Conservation (phyloP, 1,284 basidiomycete species). For the Amylostereum chailletii region DNA sequence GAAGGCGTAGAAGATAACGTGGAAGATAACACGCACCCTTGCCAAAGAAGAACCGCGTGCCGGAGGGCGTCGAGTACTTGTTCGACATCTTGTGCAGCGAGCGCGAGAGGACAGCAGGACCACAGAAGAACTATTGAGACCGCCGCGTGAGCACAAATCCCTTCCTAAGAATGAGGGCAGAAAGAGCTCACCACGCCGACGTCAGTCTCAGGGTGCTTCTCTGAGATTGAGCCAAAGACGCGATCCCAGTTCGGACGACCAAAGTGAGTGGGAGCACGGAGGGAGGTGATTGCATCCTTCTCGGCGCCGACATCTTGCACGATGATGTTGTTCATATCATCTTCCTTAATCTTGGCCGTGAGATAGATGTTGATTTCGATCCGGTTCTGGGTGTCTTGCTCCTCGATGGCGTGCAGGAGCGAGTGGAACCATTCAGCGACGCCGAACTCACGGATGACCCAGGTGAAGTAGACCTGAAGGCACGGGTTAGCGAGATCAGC, state of each 20-base stretch:
- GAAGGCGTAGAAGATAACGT: neutral
- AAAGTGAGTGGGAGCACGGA: slow-evolving; percentile 87
- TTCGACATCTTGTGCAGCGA: slow-evolving; percentile 72
- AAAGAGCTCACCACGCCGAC: slow-evolving; percentile 57
- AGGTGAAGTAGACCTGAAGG: slow-evolving; percentile 68
- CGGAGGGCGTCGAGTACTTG: slow-evolving; percentile 76
- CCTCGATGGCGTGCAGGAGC: slow-evolving; percentile 85
- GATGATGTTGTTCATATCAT: slow-evolving; percentile 85
- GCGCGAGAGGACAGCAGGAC: slow-evolving; percentile 61
- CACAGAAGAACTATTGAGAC: slow-evolving; percentile 64
- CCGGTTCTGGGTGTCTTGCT: slow-evolving; percentile 73
- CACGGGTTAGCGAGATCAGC: neutral
- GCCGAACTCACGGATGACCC: slow-evolving; percentile 85
- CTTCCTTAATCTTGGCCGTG: slow-evolving; percentile 80
- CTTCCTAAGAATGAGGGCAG: neutral
- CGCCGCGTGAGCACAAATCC: neutral
- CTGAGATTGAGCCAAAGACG: slow-evolving; percentile 66
- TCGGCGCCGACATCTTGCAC: slow-evolving; percentile 85
- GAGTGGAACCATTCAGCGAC: slow-evolving; percentile 90
- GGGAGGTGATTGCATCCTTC: slow-evolving; percentile 77
- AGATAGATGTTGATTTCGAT: slow-evolving; percentile 92
- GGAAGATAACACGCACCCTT: slow-evolving; percentile 42
- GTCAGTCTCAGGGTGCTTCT: slow-evolving; percentile 79
- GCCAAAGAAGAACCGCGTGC: slow-evolving; percentile 83
- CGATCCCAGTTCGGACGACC: slow-evolving; percentile 90